These are phyloP conservation scores for Daldinia bambusicola DNA, from an alignment of 495 filamentous ascomycete genomes.

Conservation along the genomic window DNA sequence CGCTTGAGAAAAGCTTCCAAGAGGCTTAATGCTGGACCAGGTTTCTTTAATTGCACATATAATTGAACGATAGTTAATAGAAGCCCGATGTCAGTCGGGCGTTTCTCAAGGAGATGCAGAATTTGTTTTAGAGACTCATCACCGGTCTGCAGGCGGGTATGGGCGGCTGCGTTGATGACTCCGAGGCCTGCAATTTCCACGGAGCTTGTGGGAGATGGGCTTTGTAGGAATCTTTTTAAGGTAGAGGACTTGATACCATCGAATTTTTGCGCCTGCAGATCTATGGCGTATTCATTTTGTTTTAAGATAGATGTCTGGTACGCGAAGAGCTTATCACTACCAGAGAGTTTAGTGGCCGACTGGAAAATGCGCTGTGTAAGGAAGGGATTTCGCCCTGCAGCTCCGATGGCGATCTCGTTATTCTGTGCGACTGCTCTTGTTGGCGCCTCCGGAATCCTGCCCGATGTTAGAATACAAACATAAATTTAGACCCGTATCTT, in stretches of 20 bases:
- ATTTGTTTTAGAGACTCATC: slow-evolving; percentile 78
- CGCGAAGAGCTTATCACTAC: slow-evolving; percentile 78
- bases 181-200: slow-evolving; percentile 70
- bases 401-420: slow-evolving; percentile 73
- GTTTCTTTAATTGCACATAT: slow-evolving; percentile 79
- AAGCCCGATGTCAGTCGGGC: slow-evolving; percentile 85
- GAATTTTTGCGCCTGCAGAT: slow-evolving; percentile 83
- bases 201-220: slow-evolving; percentile 63
- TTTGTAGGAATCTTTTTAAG: slow-evolving; percentile 61
- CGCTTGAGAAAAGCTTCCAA: slow-evolving; percentile 78
- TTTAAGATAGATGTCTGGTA: slow-evolving; percentile 76
- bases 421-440: slow-evolving; percentile 81
- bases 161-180: slow-evolving; percentile 83
- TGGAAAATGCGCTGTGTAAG: slow-evolving; percentile 75
- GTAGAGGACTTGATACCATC: slow-evolving; percentile 76
- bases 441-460: slow-evolving; percentile 79
- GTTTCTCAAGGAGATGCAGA: slow-evolving; percentile 75
- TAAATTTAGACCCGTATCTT: neutral
- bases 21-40: slow-evolving; percentile 75
- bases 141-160: slow-evolving; percentile 69
- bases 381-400: slow-evolving; percentile 76
- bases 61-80: slow-evolving; percentile 86
- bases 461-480: slow-evolving; percentile 36
- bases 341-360: slow-evolving; percentile 63
- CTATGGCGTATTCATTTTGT: slow-evolving; percentile 75